Percentiles rank a stretch among this genome's conserved stretches.
Conservation (phyloP, 345 rosid genomes). For the Populus tremula region DNA sequence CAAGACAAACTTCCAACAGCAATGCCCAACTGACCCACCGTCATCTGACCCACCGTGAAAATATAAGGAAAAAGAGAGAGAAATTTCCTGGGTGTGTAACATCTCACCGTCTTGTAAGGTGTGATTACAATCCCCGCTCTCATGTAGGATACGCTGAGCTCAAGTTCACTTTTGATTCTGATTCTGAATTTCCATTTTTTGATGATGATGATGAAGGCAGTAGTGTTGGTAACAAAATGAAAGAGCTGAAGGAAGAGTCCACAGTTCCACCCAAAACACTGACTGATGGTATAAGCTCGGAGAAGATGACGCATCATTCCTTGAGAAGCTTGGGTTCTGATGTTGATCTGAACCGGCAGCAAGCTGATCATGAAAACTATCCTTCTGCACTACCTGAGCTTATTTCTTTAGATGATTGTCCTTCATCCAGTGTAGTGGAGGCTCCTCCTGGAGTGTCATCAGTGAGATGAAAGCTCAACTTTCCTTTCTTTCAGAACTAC, state of each 20-base stretch:
- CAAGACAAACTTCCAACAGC: slow-evolving; percentile 32
- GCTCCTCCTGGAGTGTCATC: slow-evolving; percentile 11
- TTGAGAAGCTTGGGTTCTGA: slow-evolving; percentile 18
- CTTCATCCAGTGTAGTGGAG: slow-evolving; percentile 16
- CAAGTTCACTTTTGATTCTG: slow-evolving; percentile 19
- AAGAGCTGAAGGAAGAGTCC: slow-evolving; percentile 28
- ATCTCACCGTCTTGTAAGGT: slow-evolving; percentile 21
- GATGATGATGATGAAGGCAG: slow-evolving; percentile 37
- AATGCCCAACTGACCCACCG: slow-evolving; percentile 25
- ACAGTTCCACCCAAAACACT: slow-evolving; percentile 16
- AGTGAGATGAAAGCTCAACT: slow-evolving; percentile 1
- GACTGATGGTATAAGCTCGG: slow-evolving; percentile 8
- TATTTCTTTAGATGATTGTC: slow-evolving; percentile 34
- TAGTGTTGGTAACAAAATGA: slow-evolving; percentile 11
- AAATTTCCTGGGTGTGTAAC: slow-evolving; percentile 26
- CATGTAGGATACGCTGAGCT: slow-evolving; percentile 20
- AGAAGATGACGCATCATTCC: not conserved
- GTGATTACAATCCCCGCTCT: slow-evolving; percentile 21
- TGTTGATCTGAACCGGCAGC: slow-evolving; percentile 10
- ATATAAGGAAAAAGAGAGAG: slow-evolving; percentile 40
- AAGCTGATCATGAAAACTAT: slow-evolving; percentile 18
- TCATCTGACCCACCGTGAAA: slow-evolving; percentile 25
- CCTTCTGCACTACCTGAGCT: slow-evolving; percentile 26
- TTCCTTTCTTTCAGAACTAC: slow-evolving; percentile 13
- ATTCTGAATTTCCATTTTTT: slow-evolving; percentile 16